phyloP scores from a whole-genome alignment of 768 basidiomycete species.

The Cytidiella melzeri region DNA sequence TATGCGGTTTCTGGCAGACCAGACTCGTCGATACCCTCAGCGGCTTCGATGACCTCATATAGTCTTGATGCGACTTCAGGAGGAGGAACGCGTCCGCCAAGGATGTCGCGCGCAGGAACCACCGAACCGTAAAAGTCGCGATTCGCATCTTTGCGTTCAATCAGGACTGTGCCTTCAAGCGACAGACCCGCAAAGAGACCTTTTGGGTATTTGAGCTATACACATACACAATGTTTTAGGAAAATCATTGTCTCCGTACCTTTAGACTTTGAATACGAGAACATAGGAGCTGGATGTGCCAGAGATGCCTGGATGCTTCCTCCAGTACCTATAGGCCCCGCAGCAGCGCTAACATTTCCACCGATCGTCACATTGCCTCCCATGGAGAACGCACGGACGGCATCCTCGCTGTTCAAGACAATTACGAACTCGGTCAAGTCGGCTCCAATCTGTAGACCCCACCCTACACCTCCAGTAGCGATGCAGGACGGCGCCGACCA shows the following conservation, averaged over 20 bases:
- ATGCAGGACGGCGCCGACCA: constrained; percentile 98
- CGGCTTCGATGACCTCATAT: constrained; percentile 96
- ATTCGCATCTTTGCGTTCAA: constrained; percentile 95
- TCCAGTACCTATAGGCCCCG: constrained; percentile 93
- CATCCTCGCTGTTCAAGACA: constrained; percentile 94
- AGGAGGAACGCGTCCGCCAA: constrained; percentile 92
- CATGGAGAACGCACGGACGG: constrained; percentile 89
- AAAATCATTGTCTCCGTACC: no score
- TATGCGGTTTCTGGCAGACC: constrained; percentile 76
- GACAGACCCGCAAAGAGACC: constrained; percentile 94
- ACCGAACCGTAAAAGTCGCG: constrained; percentile 93
- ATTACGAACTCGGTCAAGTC: constrained; percentile 95
- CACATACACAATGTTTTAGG: no score
- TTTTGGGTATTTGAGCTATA: no score
- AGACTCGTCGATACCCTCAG: constrained; percentile 86
- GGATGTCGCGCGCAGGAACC: constrained; percentile 84
- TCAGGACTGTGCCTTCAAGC: constrained; percentile 88
- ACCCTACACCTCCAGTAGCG: constrained; percentile 90
- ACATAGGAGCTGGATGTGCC: constrained; percentile 95
- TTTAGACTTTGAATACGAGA: constrained; percentile 93
- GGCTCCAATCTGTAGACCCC: constrained; percentile 94
- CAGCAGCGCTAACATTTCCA: constrained; percentile 77
- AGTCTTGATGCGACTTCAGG: constrained; percentile 89
- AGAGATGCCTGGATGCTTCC: constrained; percentile 82
- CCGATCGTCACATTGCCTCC: constrained; percentile 97